Evolutionary conservation across 768 basidiomycete species (phyloP).

Genomic region (Russula foetens): DNA sequence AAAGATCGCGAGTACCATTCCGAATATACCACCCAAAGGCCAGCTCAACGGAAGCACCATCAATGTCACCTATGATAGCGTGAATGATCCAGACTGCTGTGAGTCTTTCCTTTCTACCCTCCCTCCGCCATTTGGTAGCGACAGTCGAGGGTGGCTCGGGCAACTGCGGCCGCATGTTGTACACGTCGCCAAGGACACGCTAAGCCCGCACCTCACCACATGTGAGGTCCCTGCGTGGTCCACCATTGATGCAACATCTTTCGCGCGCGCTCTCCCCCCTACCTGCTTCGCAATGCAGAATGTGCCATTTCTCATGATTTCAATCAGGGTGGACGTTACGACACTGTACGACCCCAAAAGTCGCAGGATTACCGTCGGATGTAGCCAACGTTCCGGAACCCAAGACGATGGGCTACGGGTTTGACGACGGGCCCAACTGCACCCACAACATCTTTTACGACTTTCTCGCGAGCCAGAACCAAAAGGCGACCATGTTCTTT

Average conservation of each 20-base stretch:
- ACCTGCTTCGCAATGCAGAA: neutral
- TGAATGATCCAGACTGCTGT: constrained; percentile 16
- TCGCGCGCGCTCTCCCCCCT: neutral
- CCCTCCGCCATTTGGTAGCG: no score
- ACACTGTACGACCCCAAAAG: constrained; percentile 43
- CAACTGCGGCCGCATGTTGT: no score
- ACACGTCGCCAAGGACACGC: neutral
- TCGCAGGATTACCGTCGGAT: constrained; percentile 36
- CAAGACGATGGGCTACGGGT: constrained; percentile 47
- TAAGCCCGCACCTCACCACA: neutral
- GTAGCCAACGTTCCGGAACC: constrained; percentile 47
- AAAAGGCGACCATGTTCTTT: constrained; percentile 59
- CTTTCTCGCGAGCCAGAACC: constrained; percentile 41
- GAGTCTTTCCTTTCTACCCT: neutral
- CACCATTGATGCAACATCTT: neutral
- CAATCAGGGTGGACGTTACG: constrained; percentile 34
- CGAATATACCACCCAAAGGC: constrained; percentile 38
- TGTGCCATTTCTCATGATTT: neutral
- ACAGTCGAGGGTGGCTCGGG: no score
- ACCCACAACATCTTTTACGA: constrained; percentile 57
- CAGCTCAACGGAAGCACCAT: neutral
- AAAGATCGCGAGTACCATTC: constrained; percentile 36
- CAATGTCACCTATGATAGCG: constrained; percentile 12
- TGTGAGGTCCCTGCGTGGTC: neutral
- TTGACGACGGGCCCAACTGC: constrained; percentile 61